These are phyloP conservation scores for Solanum habrochaites DNA, from an alignment of 257 asterid species.

Conservation along the genomic window DNA sequence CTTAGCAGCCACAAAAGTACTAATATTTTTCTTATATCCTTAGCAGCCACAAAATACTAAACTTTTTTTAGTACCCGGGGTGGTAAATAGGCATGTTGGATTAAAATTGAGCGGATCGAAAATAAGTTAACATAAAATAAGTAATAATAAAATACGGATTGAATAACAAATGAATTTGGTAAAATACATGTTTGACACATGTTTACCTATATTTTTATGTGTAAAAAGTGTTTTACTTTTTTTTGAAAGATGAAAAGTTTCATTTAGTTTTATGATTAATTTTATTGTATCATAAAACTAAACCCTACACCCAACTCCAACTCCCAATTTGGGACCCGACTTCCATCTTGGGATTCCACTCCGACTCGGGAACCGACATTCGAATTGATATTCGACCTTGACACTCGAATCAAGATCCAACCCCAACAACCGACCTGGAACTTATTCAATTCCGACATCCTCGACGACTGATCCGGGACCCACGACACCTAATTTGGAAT, in stretches of 20 bases:
- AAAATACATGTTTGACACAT: background rate
- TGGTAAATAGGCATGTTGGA: background rate
- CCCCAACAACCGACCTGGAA: background rate
- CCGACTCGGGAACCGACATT: background rate
- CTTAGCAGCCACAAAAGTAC: no score
- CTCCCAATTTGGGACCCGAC: no score
- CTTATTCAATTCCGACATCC: no score
- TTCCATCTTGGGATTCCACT: no score
- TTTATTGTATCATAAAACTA: no score
- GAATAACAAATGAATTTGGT: no score
- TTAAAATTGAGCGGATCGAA: background rate
- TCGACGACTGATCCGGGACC: background rate
- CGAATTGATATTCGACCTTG: background rate
- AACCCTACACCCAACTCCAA: background rate
- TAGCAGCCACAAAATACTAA: background rate
- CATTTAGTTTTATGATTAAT: background rate
- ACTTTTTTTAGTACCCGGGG: no score
- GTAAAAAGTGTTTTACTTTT: no score
- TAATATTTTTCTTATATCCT: background rate
- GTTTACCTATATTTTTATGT: background rate
- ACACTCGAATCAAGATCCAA: background rate
- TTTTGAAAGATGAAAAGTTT: no score
- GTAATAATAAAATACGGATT: no score
- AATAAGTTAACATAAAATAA: no score
- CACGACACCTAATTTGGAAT: background rate